These are phyloP conservation scores for Phytophthora hibernalis DNA, from an alignment of 352 stramenopile species.

Conservation along the genomic window DNA sequence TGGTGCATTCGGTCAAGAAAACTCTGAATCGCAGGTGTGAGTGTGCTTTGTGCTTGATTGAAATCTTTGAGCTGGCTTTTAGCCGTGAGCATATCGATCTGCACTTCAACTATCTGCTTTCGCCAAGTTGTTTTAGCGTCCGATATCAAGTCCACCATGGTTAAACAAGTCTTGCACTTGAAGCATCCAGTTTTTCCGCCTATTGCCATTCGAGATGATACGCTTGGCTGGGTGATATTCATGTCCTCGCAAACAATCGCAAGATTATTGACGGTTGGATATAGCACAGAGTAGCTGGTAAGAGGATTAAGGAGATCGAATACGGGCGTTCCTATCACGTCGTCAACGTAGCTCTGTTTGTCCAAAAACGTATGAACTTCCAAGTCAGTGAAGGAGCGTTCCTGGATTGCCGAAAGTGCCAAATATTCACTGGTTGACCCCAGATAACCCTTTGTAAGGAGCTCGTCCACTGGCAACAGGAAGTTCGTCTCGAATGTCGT, in stretches of 20 bases:
- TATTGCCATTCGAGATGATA: constrained; percentile 59
- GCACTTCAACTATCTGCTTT: constrained; percentile 51
- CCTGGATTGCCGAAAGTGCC: constrained; percentile 39
- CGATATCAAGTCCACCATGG: constrained; percentile 40
- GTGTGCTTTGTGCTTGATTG: constrained; percentile 18
- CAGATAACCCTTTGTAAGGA: constrained; percentile 33
- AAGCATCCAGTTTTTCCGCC: constrained; percentile 66
- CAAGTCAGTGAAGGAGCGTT: constrained; percentile 30
- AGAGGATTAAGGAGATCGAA: constrained; percentile 54
- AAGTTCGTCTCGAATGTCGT: constrained; percentile 48
- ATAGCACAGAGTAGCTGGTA: constrained; percentile 48
- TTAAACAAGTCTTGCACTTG: constrained; percentile 62
- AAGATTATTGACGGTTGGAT: constrained; percentile 46
- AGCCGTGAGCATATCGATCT: constrained; percentile 61
- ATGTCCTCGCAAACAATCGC: constrained; percentile 48
- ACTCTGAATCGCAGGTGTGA: constrained; percentile 34
- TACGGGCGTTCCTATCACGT: constrained; percentile 45
- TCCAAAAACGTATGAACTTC: constrained; percentile 55
- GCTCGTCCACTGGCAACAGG: constrained; percentile 39
- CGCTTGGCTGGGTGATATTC: constrained; percentile 54
- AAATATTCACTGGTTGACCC: background rate
- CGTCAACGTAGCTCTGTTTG: constrained; percentile 43
- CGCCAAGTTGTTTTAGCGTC: constrained; percentile 49
- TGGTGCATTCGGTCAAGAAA: constrained; percentile 47
- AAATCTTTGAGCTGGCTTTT: constrained; percentile 56